These are phyloP conservation scores for Amanita brunnescens DNA, from an alignment of 768 basidiomycete genomes.

Conservation along the genomic window DNA sequence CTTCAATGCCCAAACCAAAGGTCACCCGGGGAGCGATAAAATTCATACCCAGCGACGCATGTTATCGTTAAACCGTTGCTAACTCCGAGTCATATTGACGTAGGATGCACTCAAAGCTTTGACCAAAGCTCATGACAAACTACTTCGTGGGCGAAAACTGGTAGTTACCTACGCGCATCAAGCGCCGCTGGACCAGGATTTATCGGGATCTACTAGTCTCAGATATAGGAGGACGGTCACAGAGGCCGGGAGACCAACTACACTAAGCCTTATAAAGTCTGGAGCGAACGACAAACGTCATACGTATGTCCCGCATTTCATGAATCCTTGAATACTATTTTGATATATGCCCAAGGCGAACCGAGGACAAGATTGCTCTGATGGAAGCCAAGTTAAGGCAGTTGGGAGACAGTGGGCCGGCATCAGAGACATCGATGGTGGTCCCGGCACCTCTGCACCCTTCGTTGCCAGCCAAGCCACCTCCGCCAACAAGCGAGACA, in stretches of 20 bases:
- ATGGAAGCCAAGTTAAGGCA: constrained; percentile 93
- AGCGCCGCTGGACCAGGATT: constrained; percentile 43
- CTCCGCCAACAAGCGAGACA: constrained; percentile 19
- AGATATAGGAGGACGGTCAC: constrained; percentile 34
- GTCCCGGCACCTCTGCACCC: constrained; percentile 19
- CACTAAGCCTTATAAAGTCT: constrained; percentile 81
- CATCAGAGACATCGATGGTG: constrained; percentile 10
- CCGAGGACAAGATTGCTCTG: constrained; percentile 82
- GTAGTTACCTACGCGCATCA: constrained; percentile 91
- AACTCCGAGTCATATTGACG: constrained; percentile 8
- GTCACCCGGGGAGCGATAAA: constrained; percentile 11
- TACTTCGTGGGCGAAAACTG: constrained; percentile 80
- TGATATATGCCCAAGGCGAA: constrained; percentile 33
- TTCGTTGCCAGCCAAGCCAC: constrained; percentile 37
- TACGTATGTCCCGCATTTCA: constrained; percentile 26
- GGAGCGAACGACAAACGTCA: constrained; percentile 43
- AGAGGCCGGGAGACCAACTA: constrained; percentile 68
- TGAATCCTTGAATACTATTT: constrained; percentile 7
- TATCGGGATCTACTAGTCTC: constrained; percentile 10
- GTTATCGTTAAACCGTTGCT: background rate
- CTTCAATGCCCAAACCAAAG: background rate
- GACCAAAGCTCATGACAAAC: constrained; percentile 62
- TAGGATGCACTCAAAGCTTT: constrained; percentile 85
- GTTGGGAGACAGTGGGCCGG: constrained; percentile 43
- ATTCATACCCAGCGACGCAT: background rate